These are phyloP conservation scores for Phycomyces blakesleeanus DNA, from an alignment of 192 early-diverging fungal genomes.

Conservation along the genomic window DNA sequence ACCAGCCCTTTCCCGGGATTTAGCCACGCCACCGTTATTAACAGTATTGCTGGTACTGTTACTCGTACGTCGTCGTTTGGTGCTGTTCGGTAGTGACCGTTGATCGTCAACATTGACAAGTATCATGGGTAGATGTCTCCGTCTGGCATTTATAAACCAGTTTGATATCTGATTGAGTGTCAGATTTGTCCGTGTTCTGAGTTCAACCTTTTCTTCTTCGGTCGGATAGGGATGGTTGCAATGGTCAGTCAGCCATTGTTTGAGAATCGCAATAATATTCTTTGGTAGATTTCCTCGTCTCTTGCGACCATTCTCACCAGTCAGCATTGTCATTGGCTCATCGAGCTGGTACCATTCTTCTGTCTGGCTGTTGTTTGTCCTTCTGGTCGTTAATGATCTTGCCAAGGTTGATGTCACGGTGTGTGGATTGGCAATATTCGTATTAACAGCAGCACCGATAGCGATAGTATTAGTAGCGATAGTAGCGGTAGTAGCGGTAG, in stretches of 20 bases:
- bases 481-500: too few relatives aligned
- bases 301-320: slow-evolving; percentile 13
- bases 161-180: slow-evolving; percentile 68
- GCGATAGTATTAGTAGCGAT: too few relatives aligned
- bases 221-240: slow-evolving; percentile 64
- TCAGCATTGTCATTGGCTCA: slow-evolving; percentile 1
- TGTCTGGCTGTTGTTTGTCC: not conserved
- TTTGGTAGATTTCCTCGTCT: slow-evolving; percentile 59
- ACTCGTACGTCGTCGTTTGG: not conserved
- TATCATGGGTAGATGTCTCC: slow-evolving; percentile 50
- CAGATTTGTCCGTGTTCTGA: slow-evolving; percentile 56
- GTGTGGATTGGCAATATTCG: too few relatives aligned
- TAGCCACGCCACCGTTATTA: not conserved
- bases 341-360: not conserved
- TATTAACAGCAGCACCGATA: too few relatives aligned
- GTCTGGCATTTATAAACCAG: slow-evolving; percentile 73
- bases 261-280: slow-evolving; percentile 49
- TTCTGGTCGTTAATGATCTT: not conserved
- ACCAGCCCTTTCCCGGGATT: not conserved
- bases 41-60: too few relatives aligned
- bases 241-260: slow-evolving; percentile 58
- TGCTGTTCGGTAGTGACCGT: not conserved
- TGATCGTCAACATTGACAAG: slow-evolving; percentile 11
- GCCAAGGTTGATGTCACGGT: not conserved
- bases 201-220: slow-evolving; percentile 54